phyloP scores from a whole-genome alignment of 345 rosid genomes.

The Euclidium syriacum region DNA sequence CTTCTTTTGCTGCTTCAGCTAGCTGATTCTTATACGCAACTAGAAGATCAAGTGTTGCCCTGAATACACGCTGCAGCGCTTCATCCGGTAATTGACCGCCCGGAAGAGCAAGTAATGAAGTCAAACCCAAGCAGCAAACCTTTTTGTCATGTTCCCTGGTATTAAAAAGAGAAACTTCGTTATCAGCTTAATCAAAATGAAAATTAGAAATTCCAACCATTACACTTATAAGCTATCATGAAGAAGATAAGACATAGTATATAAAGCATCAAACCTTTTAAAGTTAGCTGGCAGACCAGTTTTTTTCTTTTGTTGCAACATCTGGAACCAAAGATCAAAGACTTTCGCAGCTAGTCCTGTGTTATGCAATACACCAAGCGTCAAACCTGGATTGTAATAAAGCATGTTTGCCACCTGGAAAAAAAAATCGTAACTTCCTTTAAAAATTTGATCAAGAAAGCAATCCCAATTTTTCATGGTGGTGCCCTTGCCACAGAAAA shows the following conservation, averaged over 20 bases:
- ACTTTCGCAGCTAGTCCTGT: conserved; percentile 72
- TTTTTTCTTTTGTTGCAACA: conserved; percentile 89
- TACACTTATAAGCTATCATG: neutral
- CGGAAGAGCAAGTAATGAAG: conserved; percentile 79
- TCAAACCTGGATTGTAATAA: conserved; percentile 76
- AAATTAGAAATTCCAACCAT: neutral
- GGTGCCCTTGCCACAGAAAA: neutral
- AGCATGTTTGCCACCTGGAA: conserved; percentile 89
- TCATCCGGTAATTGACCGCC: conserved; percentile 81
- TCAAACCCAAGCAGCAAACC: conserved; percentile 96
- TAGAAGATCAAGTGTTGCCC: conserved; percentile 76
- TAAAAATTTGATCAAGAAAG: conserved; percentile 4
- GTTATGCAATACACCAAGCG: conserved; percentile 72
- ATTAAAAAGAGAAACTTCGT: conserved; percentile 1
- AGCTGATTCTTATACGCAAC: conserved; percentile 92
- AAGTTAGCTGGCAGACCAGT: conserved; percentile 77
- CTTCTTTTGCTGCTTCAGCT: conserved; percentile 90
- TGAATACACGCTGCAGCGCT: conserved; percentile 83
- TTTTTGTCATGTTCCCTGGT: conserved; percentile 94
- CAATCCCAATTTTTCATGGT: neutral
- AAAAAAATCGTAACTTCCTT: neutral
- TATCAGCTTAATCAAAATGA: conserved; percentile 1
- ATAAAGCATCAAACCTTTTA: conserved; percentile 49
- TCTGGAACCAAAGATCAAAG: conserved; percentile 90
- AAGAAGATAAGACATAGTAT: neutral